phyloP scores from a whole-genome alignment of 1,139 yeast genomes.

The Pichia sp. region DNA sequence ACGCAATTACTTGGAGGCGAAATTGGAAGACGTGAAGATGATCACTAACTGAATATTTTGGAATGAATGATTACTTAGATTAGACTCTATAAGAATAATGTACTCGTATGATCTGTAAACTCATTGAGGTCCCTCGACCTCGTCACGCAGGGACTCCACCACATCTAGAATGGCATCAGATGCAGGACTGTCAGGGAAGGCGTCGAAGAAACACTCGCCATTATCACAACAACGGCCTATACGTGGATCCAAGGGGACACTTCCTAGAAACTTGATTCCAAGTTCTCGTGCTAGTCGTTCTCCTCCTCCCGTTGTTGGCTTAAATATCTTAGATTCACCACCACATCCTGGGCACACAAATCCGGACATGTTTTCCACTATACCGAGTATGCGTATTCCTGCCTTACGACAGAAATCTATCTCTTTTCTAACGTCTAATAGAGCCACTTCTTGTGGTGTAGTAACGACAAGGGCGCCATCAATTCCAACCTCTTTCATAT shows the following conservation, averaged over 20 bases:
- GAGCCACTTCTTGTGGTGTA: slow-evolving; percentile 96
- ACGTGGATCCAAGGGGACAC: slow-evolving; percentile 93
- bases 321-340: slow-evolving; percentile 84
- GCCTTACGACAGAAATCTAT: slow-evolving; percentile 93
- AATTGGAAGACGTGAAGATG: slow-evolving; percentile 7
- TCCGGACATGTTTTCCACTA: slow-evolving; percentile 98
- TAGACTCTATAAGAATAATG: too few species aligned
- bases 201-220: slow-evolving; percentile 83
- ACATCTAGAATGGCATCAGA: slow-evolving; percentile 80
- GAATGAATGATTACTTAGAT: too few species aligned
- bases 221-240: slow-evolving; percentile 83
- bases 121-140: slow-evolving; percentile 19
- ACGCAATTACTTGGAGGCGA: slow-evolving; percentile 31
- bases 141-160: slow-evolving; percentile 54
- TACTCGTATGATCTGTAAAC: too few species aligned
- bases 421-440: slow-evolving; percentile 91
- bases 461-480: slow-evolving; percentile 96
- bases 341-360: slow-evolving; percentile 95
- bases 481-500: slow-evolving; percentile 82
- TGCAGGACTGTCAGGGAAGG: slow-evolving; percentile 90
- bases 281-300: slow-evolving; percentile 72
- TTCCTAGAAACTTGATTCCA: slow-evolving; percentile 72
- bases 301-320: slow-evolving; percentile 98
- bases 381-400: slow-evolving; percentile 72
- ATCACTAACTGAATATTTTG: slow-evolving; percentile 2